Percentiles rank a stretch among this genome's conserved stretches.
Evolutionary conservation across 2,329 filamentous ascomycete species (phyloP).

Genomic region (Talaromyces sp.): DNA sequence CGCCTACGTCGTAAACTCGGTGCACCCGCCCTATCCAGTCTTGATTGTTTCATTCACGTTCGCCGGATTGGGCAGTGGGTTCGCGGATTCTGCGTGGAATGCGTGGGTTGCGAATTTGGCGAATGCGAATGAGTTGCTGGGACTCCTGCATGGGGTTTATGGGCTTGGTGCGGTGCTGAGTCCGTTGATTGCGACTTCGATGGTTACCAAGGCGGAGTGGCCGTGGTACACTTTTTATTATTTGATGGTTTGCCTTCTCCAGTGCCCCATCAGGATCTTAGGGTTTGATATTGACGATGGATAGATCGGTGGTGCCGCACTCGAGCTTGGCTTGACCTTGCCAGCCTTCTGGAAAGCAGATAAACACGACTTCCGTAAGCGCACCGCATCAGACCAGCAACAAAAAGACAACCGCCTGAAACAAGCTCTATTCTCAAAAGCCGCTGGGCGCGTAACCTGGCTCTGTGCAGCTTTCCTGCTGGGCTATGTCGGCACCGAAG

Average conservation of each 20-base stretch:
- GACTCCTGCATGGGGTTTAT: conserved; percentile 69
- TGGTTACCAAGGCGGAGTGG: conserved; percentile 63
- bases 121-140: conserved; percentile 69
- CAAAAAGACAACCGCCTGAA: conserved; percentile 17
- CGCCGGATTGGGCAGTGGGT: conserved; percentile 69
- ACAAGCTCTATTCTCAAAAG: conserved; percentile 18
- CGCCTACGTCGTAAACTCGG: conserved; percentile 50
- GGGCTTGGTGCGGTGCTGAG: conserved; percentile 67
- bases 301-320: conserved; percentile 44
- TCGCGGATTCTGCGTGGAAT: conserved; percentile 57
- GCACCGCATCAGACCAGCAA: not conserved
- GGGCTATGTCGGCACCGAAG: conserved; percentile 74
- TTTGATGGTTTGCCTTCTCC: conserved; percentile 56
- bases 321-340: conserved; percentile 49
- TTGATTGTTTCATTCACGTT: conserved; percentile 65
- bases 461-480: conserved; percentile 70
- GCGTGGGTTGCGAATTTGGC: conserved; percentile 70
- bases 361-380: conserved; percentile 20
- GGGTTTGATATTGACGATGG: not conserved
- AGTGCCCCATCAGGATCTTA: not conserved
- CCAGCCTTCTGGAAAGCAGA: conserved; percentile 24
- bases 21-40: conserved; percentile 69
- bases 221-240: conserved; percentile 76
- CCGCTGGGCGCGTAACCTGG: conserved; percentile 58
- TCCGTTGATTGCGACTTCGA: conserved; percentile 68